A percentile compares a stretch with the other conserved stretches of the same genome.
phyloP scores from a whole-genome alignment of 352 stramenopile species.

The Phytophthora brassicae region DNA sequence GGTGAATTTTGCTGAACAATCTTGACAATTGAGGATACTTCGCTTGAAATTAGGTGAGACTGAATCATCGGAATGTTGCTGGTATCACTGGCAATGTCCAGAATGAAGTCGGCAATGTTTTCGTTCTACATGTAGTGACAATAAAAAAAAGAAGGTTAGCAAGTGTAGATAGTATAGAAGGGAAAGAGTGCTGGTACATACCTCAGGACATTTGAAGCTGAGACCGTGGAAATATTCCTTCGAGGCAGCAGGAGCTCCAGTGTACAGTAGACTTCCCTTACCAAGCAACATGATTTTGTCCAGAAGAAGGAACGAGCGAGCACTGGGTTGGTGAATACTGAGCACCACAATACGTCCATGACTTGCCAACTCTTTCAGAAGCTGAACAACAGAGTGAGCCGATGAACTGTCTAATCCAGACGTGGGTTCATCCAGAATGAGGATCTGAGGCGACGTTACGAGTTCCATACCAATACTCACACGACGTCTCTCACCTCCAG shows the following conservation, averaged over 20 bases:
- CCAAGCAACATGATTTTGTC: conserved; percentile 89
- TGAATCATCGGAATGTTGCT: conserved; percentile 66
- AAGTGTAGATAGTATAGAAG: neutral
- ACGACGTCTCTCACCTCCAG: conserved; percentile 89
- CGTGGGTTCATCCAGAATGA: conserved; percentile 91
- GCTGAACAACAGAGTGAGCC: conserved; percentile 82
- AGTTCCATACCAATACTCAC: conserved; percentile 93
- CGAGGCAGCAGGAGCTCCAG: conserved; percentile 41
- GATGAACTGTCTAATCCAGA: conserved; percentile 89
- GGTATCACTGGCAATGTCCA: conserved; percentile 69
- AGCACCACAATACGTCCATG: conserved; percentile 72
- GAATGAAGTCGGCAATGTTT: conserved; percentile 82
- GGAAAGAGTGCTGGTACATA: conserved; percentile 11
- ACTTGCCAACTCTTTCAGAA: conserved; percentile 81
- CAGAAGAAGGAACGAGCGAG: conserved; percentile 88
- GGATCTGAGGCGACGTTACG: conserved; percentile 80
- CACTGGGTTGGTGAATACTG: conserved; percentile 87
- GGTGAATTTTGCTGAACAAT: conserved; percentile 17
- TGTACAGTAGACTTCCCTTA: conserved; percentile 64
- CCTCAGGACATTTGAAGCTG: conserved; percentile 57
- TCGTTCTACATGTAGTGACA: conserved; percentile 61
- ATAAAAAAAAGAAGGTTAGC: neutral
- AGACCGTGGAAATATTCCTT: conserved; percentile 58
- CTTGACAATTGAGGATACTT: neutral
- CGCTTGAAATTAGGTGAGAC: conserved; percentile 7